Percentiles rank a stretch among this genome's conserved stretches.
These are phyloP conservation scores for Selaginella moellendorffii DNA, from an alignment of 75 land plant genomes.

Conservation along the genomic window DNA sequence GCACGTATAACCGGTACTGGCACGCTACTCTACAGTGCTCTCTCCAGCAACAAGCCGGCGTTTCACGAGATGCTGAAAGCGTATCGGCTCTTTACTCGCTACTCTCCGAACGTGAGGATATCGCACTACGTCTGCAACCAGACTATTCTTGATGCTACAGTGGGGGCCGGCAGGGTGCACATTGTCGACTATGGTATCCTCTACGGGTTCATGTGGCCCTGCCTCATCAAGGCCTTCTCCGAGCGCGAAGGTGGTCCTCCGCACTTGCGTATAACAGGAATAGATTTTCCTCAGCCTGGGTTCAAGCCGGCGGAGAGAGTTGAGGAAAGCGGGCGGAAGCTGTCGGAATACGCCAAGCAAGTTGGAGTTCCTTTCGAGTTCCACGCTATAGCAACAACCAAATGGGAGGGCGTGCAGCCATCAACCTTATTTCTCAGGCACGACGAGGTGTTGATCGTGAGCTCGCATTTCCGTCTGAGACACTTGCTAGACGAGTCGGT, in stretches of 20 bases:
- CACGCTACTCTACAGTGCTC: conserved; percentile 25
- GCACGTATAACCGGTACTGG: conserved; percentile 69
- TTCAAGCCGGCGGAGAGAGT: conserved; percentile 46
- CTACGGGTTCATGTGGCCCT: conserved; percentile 74
- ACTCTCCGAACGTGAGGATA: conserved; percentile 43
- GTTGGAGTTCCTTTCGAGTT: conserved; percentile 70
- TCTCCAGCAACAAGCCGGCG: conserved; percentile 17
- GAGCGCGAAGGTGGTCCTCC: conserved; percentile 54
- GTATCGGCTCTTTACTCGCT: conserved; percentile 30
- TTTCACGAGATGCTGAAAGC: conserved; percentile 56
- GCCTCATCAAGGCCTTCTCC: conserved; percentile 41
- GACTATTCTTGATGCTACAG: conserved; percentile 30
- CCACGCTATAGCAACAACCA: conserved; percentile 41
- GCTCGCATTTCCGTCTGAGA: conserved; percentile 39
- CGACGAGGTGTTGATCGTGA: conserved; percentile 54
- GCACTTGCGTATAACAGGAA: conserved; percentile 62
- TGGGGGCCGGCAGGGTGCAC: conserved; percentile 38
- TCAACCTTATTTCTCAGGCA: conserved; percentile 35
- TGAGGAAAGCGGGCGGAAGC: conserved; percentile 52
- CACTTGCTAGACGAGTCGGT: conserved; percentile 64
- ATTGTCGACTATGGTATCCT: conserved; percentile 59
- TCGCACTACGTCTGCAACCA: conserved; percentile 40
- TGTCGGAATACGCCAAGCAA: conserved; percentile 36
- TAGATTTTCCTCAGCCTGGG: conserved; percentile 72
- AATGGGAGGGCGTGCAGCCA: conserved; percentile 56